A percentile compares a stretch with the other conserved stretches of the same genome.
Conservation (phyloP, 345 rosid genomes). For the Rubroshorea leprosula region DNA sequence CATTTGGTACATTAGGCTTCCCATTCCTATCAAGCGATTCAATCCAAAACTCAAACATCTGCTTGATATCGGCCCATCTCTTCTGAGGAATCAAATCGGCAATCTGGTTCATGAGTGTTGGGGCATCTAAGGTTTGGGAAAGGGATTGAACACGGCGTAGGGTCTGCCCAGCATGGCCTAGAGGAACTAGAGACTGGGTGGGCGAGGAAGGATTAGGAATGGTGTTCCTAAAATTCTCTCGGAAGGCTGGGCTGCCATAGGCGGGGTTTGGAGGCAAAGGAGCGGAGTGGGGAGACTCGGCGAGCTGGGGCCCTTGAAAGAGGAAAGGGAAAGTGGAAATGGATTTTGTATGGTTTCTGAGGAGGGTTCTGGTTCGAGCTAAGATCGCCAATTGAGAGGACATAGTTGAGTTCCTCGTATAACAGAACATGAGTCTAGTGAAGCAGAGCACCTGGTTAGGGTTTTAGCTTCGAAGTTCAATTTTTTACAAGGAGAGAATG, state of each 20-base stretch:
- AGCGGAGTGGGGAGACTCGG: slow-evolving; percentile 33
- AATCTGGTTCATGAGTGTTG: slow-evolving; percentile 46
- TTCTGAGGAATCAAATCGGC: slow-evolving; percentile 78
- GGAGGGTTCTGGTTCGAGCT: slow-evolving; percentile 31
- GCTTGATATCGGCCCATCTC: slow-evolving; percentile 72
- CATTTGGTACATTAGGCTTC: slow-evolving; percentile 82
- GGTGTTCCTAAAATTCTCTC: slow-evolving; percentile 76
- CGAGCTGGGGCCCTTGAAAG: slow-evolving; percentile 65
- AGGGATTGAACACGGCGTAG: slow-evolving; percentile 31
- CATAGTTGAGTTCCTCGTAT: slow-evolving; percentile 35
- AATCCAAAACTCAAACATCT: slow-evolving; percentile 77
- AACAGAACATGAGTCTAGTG: not conserved
- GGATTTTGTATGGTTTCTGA: slow-evolving; percentile 39
- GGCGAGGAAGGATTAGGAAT: slow-evolving; percentile 22
- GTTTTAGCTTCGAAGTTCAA: not conserved
- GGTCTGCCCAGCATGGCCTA: slow-evolving; percentile 32
- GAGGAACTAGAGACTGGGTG: slow-evolving; percentile 40
- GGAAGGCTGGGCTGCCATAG: slow-evolving; percentile 79
- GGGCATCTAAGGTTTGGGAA: slow-evolving; percentile 40
- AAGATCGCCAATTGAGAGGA: slow-evolving; percentile 50
- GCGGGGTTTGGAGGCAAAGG: slow-evolving; percentile 91
- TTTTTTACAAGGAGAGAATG: too few species aligned
- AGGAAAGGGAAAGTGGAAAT: slow-evolving; percentile 60
- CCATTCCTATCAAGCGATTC: slow-evolving; percentile 68
- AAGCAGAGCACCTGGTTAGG: slow-evolving; percentile 1